Conservation (phyloP, 805 yeast genomes). For the Metschnikowia kofuensis region DNA sequence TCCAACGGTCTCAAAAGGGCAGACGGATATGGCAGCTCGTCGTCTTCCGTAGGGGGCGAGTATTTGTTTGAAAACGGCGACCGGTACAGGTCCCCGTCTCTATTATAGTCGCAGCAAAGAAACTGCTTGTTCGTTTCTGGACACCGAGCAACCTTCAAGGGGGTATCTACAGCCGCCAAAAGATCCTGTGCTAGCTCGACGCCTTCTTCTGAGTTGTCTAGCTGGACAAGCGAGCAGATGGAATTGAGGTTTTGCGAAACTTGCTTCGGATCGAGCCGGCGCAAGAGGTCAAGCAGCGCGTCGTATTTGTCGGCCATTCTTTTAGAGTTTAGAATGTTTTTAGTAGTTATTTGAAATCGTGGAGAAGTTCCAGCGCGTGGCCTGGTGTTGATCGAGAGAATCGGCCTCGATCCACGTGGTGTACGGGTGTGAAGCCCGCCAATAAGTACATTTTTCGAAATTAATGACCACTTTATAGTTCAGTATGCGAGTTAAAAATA, state of each 20-base stretch:
- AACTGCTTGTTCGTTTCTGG: slow-evolving; percentile 58
- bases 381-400: too few species aligned
- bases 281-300: slow-evolving; percentile 73
- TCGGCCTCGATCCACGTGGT: too few species aligned
- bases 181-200: slow-evolving; percentile 79
- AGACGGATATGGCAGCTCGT: slow-evolving; percentile 66
- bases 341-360: too few species aligned
- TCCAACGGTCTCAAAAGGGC: slow-evolving; percentile 68
- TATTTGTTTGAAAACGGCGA: slow-evolving; percentile 89
- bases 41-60: slow-evolving; percentile 47
- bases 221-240: slow-evolving; percentile 46
- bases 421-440: too few species aligned
- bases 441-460: too few species aligned
- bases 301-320: slow-evolving; percentile 50
- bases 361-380: too few species aligned
- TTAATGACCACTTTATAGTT: too few species aligned
- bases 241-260: slow-evolving; percentile 44
- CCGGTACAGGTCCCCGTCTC: slow-evolving; percentile 90
- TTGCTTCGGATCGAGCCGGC: slow-evolving; percentile 70
- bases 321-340: neutral
- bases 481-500: too few species aligned
- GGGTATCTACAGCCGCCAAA: slow-evolving; percentile 82
- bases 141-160: slow-evolving; percentile 57
- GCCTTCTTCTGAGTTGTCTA: slow-evolving; percentile 21
- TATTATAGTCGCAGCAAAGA: slow-evolving; percentile 87